Evolutionary conservation across 345 rosid species (phyloP).

Genomic region (Euphorbia pulcherrima): DNA sequence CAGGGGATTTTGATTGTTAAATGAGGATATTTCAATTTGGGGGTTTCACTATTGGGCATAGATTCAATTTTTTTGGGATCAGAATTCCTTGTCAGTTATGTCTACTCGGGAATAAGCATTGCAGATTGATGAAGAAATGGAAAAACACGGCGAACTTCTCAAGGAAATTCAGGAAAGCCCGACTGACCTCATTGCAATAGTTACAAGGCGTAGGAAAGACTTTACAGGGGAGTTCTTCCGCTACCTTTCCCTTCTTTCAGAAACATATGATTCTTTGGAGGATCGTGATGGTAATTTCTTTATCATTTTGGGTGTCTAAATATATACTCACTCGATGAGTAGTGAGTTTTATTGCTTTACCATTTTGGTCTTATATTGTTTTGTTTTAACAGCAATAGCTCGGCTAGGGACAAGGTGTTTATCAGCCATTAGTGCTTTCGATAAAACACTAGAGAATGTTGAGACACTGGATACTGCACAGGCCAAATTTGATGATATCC

Average conservation of each 20-base stretch:
- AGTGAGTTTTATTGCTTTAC: neutral
- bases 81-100: conserved; percentile 22
- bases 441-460: conserved; percentile 64
- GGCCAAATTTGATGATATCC: conserved; percentile 79
- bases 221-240: conserved; percentile 77
- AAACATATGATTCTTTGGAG: conserved; percentile 64
- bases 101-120: conserved; percentile 45
- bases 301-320: conserved; percentile 3
- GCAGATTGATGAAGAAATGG: conserved; percentile 97
- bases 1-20: neutral
- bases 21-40: neutral
- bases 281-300: conserved; percentile 70
- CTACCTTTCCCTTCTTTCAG: conserved; percentile 57
- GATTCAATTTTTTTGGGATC: conserved; percentile 29
- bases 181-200: conserved; percentile 69
- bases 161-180: conserved; percentile 79
- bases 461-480: conserved; percentile 77
- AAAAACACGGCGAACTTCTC: conserved; percentile 61
- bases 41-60: neutral
- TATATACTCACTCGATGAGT: neutral
- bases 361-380: neutral
- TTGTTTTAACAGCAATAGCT: conserved; percentile 55
- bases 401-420: conserved; percentile 84
- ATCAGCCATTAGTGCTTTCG: conserved; percentile 77
- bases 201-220: conserved; percentile 66